Percentiles rank a stretch among this genome's conserved stretches.
Conservation (phyloP, 2,329 filamentous ascomycete genomes). For the Zymoseptoria brevis region DNA sequence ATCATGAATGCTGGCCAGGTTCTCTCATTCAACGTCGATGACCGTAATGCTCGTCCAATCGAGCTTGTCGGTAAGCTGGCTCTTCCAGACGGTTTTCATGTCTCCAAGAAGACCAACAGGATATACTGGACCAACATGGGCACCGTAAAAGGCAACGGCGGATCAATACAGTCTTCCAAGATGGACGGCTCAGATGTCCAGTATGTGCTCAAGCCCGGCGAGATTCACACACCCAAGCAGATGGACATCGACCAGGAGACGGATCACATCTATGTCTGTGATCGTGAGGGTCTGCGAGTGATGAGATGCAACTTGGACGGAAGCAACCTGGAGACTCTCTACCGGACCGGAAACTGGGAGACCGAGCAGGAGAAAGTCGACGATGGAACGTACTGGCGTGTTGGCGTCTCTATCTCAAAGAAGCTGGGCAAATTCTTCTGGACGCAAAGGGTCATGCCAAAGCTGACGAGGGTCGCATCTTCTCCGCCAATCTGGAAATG, state of each 20-base stretch:
- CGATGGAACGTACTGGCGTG: constrained; percentile 25
- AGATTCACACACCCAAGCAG: constrained; percentile 45
- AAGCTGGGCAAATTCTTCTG: constrained; percentile 46
- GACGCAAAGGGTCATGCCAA: constrained; percentile 52
- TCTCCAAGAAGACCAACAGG: constrained; percentile 12
- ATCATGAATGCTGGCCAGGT: constrained; percentile 13
- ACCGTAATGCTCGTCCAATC: constrained; percentile 4
- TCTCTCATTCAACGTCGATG: constrained; percentile 11
- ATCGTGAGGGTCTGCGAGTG: constrained; percentile 38
- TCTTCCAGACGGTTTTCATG: constrained; percentile 29
- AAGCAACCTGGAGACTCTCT: constrained; percentile 30
- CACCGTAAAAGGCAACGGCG: constrained; percentile 15
- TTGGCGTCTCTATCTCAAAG: constrained; percentile 45
- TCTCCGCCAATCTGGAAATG: constrained; percentile 40
- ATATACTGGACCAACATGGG: constrained; percentile 31
- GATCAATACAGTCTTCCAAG: constrained; percentile 23
- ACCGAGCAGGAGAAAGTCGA: constrained; percentile 21
- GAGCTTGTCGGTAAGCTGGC: not conserved
- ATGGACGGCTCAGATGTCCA: constrained; percentile 43
- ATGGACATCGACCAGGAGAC: constrained; percentile 24
- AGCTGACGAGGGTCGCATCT: constrained; percentile 45
- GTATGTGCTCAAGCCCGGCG: constrained; percentile 38
- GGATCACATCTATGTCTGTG: constrained; percentile 35
- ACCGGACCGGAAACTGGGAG: constrained; percentile 34
- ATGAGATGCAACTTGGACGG: constrained; percentile 32